Evolutionary conservation across 352 stramenopile genomes (phyloP).

Genomic region (Pythium angustatum): DNA sequence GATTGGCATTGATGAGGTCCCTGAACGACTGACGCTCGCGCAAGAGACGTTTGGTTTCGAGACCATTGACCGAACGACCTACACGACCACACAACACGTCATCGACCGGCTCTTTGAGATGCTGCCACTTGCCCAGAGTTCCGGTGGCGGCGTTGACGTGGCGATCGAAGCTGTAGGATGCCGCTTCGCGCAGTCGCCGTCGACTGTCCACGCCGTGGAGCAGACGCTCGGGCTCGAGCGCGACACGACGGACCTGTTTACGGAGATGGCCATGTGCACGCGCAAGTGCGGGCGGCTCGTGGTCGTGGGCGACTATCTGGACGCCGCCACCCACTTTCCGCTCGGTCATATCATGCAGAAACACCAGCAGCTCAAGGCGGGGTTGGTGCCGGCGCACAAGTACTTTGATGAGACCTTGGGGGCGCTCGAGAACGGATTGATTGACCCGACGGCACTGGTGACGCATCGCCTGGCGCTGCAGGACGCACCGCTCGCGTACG

Average conservation of each 20-base stretch:
- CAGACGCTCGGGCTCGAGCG: slow-evolving; percentile 30
- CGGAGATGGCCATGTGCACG: slow-evolving; percentile 34
- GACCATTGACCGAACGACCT: slow-evolving; percentile 34
- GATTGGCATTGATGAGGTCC: slow-evolving; percentile 42
- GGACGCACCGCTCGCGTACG: slow-evolving; percentile 35
- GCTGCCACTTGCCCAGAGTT: slow-evolving; percentile 31
- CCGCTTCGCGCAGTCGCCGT: slow-evolving; percentile 29
- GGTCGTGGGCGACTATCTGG: slow-evolving; percentile 41
- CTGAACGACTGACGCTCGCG: slow-evolving; percentile 36
- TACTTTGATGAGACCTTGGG: slow-evolving; percentile 38
- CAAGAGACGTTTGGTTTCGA: slow-evolving; percentile 37
- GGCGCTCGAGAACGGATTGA: slow-evolving; percentile 28
- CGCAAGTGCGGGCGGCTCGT: slow-evolving; percentile 40
- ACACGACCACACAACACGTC: slow-evolving; percentile 31
- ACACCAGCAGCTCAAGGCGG: slow-evolving; percentile 39
- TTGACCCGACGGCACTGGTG: slow-evolving; percentile 33
- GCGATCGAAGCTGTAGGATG: slow-evolving; percentile 44
- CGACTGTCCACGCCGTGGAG: slow-evolving; percentile 32
- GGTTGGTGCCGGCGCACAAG: slow-evolving; percentile 35
- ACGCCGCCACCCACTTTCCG: slow-evolving; percentile 37
- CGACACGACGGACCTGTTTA: slow-evolving; percentile 33
- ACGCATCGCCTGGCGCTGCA: slow-evolving; percentile 37
- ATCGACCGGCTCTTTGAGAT: slow-evolving; percentile 33
- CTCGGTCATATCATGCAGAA: slow-evolving; percentile 49
- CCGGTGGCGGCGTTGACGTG: slow-evolving; percentile 38